Conservation (phyloP, 257 asterid species). For the Nemophila menziesii region DNA sequence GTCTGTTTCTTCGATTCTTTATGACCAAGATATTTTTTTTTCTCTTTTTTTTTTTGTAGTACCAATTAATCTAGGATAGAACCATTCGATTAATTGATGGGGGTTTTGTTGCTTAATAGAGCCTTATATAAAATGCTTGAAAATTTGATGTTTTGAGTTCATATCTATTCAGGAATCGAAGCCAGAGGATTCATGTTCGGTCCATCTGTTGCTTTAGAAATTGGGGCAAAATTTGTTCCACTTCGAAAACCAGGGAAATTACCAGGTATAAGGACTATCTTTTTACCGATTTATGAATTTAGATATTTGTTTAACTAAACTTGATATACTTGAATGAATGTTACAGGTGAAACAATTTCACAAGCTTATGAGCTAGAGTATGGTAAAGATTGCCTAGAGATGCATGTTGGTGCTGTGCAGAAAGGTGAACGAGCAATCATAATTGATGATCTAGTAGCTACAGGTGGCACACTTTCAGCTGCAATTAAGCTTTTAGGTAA, state of each 20-base stretch:
- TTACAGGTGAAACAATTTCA: slow-evolving; percentile 47
- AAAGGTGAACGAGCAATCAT: slow-evolving; percentile 64
- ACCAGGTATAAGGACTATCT: no score
- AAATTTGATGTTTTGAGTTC: no score
- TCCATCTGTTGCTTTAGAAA: slow-evolving; percentile 63
- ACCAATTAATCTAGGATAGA: no score
- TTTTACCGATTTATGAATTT: no score
- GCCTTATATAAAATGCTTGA: no score
- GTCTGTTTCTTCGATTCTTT: no score
- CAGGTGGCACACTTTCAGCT: slow-evolving; percentile 77
- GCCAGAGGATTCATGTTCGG: slow-evolving; percentile 83
- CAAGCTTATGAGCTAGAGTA: slow-evolving; percentile 69
- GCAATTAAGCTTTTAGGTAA: slow-evolving; percentile 71
- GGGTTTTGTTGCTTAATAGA: no score
- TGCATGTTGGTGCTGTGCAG: slow-evolving; percentile 66
- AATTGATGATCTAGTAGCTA: slow-evolving; percentile 78
- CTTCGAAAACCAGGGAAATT: slow-evolving; percentile 61
- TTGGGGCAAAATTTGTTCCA: slow-evolving; percentile 71
- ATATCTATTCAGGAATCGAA: slow-evolving; percentile 50
- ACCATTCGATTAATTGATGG: no score
- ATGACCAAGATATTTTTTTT: no score
- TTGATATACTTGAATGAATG: no score
- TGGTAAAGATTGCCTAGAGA: slow-evolving; percentile 65
- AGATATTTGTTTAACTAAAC: no score
- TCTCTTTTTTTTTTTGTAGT: no score